A percentile compares a stretch with the other conserved stretches of the same genome.
These are phyloP conservation scores for Schizochytrium sp. DNA, from an alignment of 108 stramenopile species.

Conservation along the genomic window DNA sequence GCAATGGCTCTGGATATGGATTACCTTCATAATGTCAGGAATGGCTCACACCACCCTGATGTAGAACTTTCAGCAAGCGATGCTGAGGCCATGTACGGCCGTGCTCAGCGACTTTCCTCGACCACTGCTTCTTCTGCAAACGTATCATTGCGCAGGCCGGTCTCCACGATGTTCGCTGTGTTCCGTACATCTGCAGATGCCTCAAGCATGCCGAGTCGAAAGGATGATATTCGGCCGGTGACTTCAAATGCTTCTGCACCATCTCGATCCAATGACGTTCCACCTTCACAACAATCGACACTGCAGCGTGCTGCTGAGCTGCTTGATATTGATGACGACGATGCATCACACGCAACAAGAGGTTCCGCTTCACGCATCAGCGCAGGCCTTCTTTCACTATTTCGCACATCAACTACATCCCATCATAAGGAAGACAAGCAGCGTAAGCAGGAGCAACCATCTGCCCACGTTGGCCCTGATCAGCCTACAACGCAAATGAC, in stretches of 20 bases:
- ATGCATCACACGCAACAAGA: background rate
- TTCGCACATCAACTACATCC: background rate
- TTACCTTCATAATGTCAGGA: slow-evolving; percentile 6
- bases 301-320: background rate
- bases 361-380: background rate
- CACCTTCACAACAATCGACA: background rate
- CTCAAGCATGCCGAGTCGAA: too few species aligned
- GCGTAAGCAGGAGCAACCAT: background rate
- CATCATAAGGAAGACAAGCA: background rate
- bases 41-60: slow-evolving; percentile 46
- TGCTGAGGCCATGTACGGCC: background rate
- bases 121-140: background rate
- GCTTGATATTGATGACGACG: background rate
- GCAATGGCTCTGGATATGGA: slow-evolving; percentile 54
- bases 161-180: too few species aligned
- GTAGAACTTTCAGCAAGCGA: background rate
- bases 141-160: too few species aligned
- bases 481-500: background rate
- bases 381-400: background rate
- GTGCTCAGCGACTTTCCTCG: background rate
- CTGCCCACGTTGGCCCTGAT: too few species aligned
- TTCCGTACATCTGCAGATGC: too few species aligned
- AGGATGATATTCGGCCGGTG: background rate
- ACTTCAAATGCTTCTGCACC: background rate
- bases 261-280: background rate